Conservation (phyloP, 306 rosid species). For the Ormosia semicastrata region DNA sequence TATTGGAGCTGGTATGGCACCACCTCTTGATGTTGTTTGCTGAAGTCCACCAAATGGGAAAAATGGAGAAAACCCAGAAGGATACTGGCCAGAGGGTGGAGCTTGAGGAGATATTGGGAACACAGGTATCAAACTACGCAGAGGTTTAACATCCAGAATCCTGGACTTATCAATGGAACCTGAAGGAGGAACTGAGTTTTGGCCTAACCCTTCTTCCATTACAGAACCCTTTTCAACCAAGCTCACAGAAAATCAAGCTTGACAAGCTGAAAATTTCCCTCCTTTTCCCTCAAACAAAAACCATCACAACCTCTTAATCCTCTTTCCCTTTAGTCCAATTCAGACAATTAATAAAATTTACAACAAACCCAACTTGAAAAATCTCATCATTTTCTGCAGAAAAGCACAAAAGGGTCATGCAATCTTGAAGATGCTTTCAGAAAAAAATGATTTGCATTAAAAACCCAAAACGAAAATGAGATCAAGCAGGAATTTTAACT, state of each 20-base stretch:
- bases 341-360: background rate
- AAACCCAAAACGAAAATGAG: constrained; percentile 13
- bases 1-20: constrained; percentile 32
- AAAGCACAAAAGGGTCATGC: constrained; percentile 24
- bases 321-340: background rate
- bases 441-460: background rate
- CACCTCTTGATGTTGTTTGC: constrained; percentile 3
- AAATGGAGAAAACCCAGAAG: constrained; percentile 57
- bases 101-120: constrained; percentile 39
- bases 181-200: constrained; percentile 41
- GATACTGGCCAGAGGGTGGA: constrained; percentile 33
- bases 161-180: constrained; percentile 51
- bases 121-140: constrained; percentile 56
- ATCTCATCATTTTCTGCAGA: constrained; percentile 15
- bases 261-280: background rate
- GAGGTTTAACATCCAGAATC: constrained; percentile 64
- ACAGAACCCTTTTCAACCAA: constrained; percentile 30
- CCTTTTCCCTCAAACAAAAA: background rate
- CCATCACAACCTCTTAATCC: background rate
- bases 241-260: background rate
- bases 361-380: constrained; percentile 17
- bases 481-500: constrained; percentile 15
- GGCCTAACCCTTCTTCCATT: constrained; percentile 56
- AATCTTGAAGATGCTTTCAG: constrained; percentile 5
- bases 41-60: constrained; percentile 55